Evolutionary conservation across 441 rosid species (phyloP), one percentile per base, ranked within the genome.

Genomic region (Viola pubescens): DNA sequence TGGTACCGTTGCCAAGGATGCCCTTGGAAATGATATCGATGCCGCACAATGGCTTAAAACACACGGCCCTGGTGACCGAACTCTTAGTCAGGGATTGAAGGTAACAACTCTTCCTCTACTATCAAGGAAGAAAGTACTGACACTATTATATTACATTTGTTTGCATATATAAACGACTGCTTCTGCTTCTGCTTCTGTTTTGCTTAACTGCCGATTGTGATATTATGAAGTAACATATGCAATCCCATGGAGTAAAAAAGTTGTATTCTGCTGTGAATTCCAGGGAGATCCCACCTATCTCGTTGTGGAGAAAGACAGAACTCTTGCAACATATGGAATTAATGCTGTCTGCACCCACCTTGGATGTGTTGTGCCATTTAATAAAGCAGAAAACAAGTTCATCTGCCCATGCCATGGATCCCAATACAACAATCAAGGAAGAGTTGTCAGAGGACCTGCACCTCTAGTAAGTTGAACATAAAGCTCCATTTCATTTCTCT

Each of bases 241-340:
- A 12, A 46, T 38, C 8, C 16, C 6, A 10, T 19, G 0, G 10
- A 19, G 46, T 8, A 2, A 46, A 39, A 39, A 37, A 52, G 11
- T 55, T 61, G 9, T 26, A 48, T 40, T 60, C 3, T 7, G 51
- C 42, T 58, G 5, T 39, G 68, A 42, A 34, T 51, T 63, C 14
- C 73, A 92, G 98, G 98, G 98, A 73, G 98, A 92, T 63, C 98
- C 98, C 0, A 92, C 98, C 59, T 92, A 92, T 82, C 90, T 92
- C 57, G 95, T 92, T 37, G 97, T 92, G 70, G 96, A 89, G 84
- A 89, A 81, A 44, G 94, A 92, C 75, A 74, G 70, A 69, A 87
- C 89, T 2, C 87, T 89, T 37, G 98, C 98, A 0, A 83, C 95
- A 3, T 92, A 70, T 44, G 98, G 85, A 47, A 89, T 92, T 10